Conservation (phyloP, 345 rosid genomes). For the Gossypium bickii region DNA sequence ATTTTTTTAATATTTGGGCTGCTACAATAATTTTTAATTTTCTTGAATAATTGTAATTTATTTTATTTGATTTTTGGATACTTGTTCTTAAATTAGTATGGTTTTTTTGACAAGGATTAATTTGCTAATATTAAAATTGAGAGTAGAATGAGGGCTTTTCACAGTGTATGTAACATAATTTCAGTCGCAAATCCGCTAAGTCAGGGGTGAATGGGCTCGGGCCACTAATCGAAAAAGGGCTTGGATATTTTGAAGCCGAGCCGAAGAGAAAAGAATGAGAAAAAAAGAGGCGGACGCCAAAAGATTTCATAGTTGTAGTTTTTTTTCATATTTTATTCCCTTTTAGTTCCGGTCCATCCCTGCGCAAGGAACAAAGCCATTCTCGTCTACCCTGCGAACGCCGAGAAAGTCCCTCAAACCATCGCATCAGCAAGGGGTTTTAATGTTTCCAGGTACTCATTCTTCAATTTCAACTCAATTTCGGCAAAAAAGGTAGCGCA, state of each 20-base stretch:
- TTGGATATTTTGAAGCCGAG: constrained; percentile 18
- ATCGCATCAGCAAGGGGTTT: background rate
- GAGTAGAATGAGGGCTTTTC: too few relatives aligned
- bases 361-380: background rate
- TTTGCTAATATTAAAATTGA: too few relatives aligned
- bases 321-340: background rate
- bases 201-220: background rate
- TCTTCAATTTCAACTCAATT: background rate
- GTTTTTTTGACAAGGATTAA: too few relatives aligned
- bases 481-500: background rate
- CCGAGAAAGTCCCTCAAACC: constrained; percentile 1
- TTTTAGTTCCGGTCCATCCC: constrained; percentile 23
- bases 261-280: background rate
- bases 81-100: too few relatives aligned
- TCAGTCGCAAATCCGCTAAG: background rate
- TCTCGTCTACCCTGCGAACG: background rate
- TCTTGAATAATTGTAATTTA: background rate
- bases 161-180: background rate
- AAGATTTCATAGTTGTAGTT: background rate
- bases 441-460: constrained; percentile 12
- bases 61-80: background rate
- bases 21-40: too few relatives aligned
- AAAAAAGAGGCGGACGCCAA: constrained; percentile 29
- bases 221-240: background rate
- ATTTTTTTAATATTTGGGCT: too few relatives aligned